Percentiles rank a stretch among this genome's conserved stretches.
Evolutionary conservation across 2,329 filamentous ascomycete genomes (phyloP).

Genomic region (Penicillium sp.): DNA sequence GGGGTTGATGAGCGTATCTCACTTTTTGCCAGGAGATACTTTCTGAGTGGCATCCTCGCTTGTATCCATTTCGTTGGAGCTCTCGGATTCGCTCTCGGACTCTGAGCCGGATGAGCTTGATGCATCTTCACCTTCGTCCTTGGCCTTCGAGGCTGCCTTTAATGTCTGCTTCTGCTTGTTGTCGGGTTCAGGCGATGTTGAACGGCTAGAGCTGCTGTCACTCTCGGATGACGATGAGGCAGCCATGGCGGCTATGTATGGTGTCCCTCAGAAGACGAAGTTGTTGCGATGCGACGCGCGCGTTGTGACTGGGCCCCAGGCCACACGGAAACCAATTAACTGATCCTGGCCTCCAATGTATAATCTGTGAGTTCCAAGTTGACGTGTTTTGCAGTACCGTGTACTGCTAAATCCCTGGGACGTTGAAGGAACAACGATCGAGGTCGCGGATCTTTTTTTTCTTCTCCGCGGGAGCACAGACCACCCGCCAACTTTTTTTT

Average conservation of each 20-base stretch:
- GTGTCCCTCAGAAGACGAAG: slow-evolving; percentile 2
- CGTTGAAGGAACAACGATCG: slow-evolving; percentile 13
- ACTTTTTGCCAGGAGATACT: slow-evolving; percentile 17
- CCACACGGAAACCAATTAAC: slow-evolving; percentile 2
- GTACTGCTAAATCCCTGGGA: slow-evolving; percentile 8
- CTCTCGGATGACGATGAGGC: slow-evolving; percentile 21
- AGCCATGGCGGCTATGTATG: slow-evolving; percentile 18
- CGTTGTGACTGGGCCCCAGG: background rate
- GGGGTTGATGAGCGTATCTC: slow-evolving; percentile 7
- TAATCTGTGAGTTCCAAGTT: too few species aligned
- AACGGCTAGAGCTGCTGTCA: slow-evolving; percentile 30
- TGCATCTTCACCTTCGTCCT: slow-evolving; percentile 17
- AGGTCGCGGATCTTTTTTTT: slow-evolving; percentile 35
- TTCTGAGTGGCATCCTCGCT: slow-evolving; percentile 17
- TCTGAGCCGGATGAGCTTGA: slow-evolving; percentile 17
- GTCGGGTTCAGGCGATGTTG: slow-evolving; percentile 25
- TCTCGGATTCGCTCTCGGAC: slow-evolving; percentile 14
- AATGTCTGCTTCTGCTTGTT: slow-evolving; percentile 22
- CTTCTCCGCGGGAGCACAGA: slow-evolving; percentile 41
- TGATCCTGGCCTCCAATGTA: too few species aligned
- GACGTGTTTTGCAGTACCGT: too few species aligned
- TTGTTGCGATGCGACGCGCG: slow-evolving; percentile 1
- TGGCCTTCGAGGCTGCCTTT: slow-evolving; percentile 21
- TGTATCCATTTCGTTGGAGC: slow-evolving; percentile 22
- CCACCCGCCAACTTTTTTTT: slow-evolving; percentile 34